Evolutionary conservation across 306 rosid genomes (phyloP).

Genomic region (Pyrus pyrifolia): DNA sequence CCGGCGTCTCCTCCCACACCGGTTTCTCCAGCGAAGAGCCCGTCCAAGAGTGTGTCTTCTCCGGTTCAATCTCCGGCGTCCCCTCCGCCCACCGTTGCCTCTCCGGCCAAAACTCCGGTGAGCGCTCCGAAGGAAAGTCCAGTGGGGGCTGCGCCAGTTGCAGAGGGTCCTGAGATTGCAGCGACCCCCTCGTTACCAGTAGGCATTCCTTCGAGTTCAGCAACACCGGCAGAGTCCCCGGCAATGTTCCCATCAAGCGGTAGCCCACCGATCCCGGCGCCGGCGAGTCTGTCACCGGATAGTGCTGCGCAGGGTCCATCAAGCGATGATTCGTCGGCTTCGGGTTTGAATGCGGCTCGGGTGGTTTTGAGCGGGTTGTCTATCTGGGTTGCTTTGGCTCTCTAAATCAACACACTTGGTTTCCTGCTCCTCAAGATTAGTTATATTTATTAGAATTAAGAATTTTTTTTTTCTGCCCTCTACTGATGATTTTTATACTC

Average conservation of each 20-base stretch:
- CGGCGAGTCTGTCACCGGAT: constrained; percentile 52
- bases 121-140: constrained; percentile 27
- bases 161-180: constrained; percentile 44
- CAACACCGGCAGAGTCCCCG: constrained; percentile 43
- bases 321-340: constrained; percentile 53
- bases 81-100: constrained; percentile 27
- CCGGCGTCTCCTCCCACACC: constrained; percentile 34
- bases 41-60: constrained; percentile 30
- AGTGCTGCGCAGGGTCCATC: constrained; percentile 32
- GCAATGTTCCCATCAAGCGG: constrained; percentile 42
- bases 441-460: neutral
- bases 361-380: constrained; percentile 33
- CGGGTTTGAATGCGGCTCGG: constrained; percentile 26
- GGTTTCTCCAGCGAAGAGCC: constrained; percentile 38
- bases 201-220: constrained; percentile 48
- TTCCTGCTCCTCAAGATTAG: neutral
- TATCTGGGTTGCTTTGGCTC: constrained; percentile 38
- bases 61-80: constrained; percentile 36
- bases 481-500: neutral
- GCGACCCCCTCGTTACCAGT: constrained; percentile 35
- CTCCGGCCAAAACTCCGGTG: constrained; percentile 22
- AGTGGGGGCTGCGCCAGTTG: constrained; percentile 19
- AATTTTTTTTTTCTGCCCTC: neutral
- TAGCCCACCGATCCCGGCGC: constrained; percentile 40
- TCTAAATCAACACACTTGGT: constrained; percentile 9